These are phyloP conservation scores for Moesziomyces antarcticus DNA, from an alignment of 1,284 basidiomycete genomes.

Conservation along the genomic window DNA sequence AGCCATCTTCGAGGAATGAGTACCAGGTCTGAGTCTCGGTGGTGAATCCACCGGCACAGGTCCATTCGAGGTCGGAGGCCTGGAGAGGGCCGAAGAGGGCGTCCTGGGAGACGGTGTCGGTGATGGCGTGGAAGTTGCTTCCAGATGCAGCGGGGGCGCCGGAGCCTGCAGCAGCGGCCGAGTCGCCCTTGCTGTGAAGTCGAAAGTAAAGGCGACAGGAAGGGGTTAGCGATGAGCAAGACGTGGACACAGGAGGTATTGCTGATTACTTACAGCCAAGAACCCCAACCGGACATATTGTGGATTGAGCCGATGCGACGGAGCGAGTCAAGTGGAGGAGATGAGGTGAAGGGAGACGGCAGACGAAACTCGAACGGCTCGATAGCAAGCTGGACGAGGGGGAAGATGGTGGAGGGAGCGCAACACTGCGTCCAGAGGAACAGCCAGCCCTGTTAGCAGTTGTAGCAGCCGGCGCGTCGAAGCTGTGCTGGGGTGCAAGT, in stretches of 20 bases:
- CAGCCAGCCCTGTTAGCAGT: no score
- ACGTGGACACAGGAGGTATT: constrained; percentile 1
- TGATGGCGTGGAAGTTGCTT: constrained; percentile 64
- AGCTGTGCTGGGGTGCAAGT: no score
- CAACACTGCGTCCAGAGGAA: no score
- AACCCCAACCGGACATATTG: constrained; percentile 65
- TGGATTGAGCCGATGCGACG: background rate
- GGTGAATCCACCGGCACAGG: constrained; percentile 82
- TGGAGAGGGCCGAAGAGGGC: constrained; percentile 77
- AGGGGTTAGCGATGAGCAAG: background rate
- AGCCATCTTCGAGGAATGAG: constrained; percentile 83
- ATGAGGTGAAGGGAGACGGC: no score
- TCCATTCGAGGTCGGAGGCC: constrained; percentile 82
- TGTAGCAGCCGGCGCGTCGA: no score
- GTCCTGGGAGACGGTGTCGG: constrained; percentile 55
- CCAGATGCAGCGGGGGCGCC: constrained; percentile 30
- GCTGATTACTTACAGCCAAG: constrained; percentile 58
- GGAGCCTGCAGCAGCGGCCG: constrained; percentile 15
- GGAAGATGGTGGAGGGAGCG: no score
- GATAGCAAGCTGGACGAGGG: no score
- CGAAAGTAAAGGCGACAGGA: background rate
- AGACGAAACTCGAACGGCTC: no score
- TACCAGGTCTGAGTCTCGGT: constrained; percentile 96
- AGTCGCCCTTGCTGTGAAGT: constrained; percentile 30
- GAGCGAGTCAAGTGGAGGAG: no score